Evolutionary conservation across 169 alveolate species (phyloP), one percentile per base, ranked within the genome.

Genomic region (Theileria parva): DNA sequence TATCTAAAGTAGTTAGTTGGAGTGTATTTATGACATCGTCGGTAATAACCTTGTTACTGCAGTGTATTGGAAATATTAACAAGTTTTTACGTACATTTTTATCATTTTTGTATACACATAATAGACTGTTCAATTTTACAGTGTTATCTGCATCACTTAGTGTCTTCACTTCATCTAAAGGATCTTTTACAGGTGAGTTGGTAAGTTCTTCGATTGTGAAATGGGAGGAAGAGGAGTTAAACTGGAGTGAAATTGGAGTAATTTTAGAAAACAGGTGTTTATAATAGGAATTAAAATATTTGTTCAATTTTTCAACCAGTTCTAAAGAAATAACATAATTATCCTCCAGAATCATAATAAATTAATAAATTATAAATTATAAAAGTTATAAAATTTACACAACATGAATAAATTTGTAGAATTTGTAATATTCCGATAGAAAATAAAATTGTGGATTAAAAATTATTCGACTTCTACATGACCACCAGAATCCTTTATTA

Each of bases 401-500:
- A 4, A 44, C 15, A 57, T 8, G 0, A 57, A 2, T 1, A 25
- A 19, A 57, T 6, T 6, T 25, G 2, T 3, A 57, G 2, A 57
- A 25, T 25, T 57, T 57, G 8, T 6, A 13, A 8, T 3, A 57
- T 21, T 21, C 11, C 11, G 34, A 57, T 25, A 21, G 5, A 57
- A 19, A 21, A 21, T 3, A 13, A 57, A 21, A 57, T 0, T 2
- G 15, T 13, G 0, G 51, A 19, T 6, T 70, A 37, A 32, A 70
- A 23, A 32, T 15, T 66, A 81, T 28, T 81, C 88, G 5, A 84
- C 63, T 60, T 76, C 73, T 3, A 77, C 30, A 0, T 91, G 86
- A 27, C 94, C 96, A 15, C 96, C 96, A 4, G 93, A 88, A 17
- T 88, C 92, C 48, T 88, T 94, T 63, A 93, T 81, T 44, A 72